Base-by-base conservation (phyloP, 495 filamentous ascomycete species). In the Neurospora africana region DNA sequence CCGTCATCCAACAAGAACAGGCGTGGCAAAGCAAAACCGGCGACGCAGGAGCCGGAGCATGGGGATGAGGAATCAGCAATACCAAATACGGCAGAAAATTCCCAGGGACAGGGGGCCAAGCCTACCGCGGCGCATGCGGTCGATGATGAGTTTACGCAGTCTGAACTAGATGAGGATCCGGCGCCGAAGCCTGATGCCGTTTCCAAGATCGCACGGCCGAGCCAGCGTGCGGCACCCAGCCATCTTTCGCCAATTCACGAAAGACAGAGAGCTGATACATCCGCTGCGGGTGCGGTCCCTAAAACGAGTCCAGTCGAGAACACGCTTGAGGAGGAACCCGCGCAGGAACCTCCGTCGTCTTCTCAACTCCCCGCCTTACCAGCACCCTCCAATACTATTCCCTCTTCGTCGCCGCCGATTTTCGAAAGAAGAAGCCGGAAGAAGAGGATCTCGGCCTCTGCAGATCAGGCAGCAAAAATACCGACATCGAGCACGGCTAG, bases 261-360 rank as follows among this genome's bases (percentile, higher is more conserved):
- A 3, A 19, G 19, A 33, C 6, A 1, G 27, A 0, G 6, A 33
- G 13, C 13, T 65, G 69, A 73, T 19, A 61, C 61, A 5, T 72
- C 73, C 9, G 73, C 74, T 33, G 77, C 58, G 19, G 82, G 81
- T 8, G 80, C 76, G 1, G 81, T 82, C 11, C 83, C 82, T 3
- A 82, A 82, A 69, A 83, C 82, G 5, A 84, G 82, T 53, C 83
- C 81, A 35, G 65, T 76, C 47, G 38, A 76, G 11, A 53, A 9
- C 7, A 13, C 1, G 27, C 13, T 17, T 9, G 53, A 17, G 15
- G 27, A 19, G 13, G 15, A 65, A 19, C 7, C 53, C 3, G 53
- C 23, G 13, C 53, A 33, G 2, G 27, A 65, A 30, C 27, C 27
- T 19, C 53, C 53, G 9, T 61, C 53, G 27, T 65, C 53, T 19